Base-by-base conservation (phyloP, 805 yeast genomes). In the Lachancea lanzarotensis region DNA sequence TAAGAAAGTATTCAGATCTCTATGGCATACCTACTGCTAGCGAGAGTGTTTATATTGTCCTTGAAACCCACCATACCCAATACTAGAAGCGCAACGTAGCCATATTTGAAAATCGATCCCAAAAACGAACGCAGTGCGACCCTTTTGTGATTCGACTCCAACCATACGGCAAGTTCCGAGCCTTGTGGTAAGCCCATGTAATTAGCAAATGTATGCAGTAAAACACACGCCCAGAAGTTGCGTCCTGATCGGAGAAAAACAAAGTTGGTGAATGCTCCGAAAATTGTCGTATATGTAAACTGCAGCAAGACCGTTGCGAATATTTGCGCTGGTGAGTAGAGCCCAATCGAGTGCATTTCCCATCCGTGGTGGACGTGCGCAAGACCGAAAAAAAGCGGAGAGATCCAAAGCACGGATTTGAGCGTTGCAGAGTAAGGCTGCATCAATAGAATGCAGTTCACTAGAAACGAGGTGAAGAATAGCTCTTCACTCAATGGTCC, bases 321-420 rank as follows among this genome's bases (percentile, higher is more conserved):
- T 13, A 65, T 54, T 4, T 53, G 48, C 3, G 44, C 18, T 4
- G 49, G 7, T 2, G 52, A 40, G 13, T 52, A 39, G 4, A 46
- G 40, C 1, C 63, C 62, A 13, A 40, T 30, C 5, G 49, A 45
- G 18, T 48, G 50, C 35, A 51, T 34, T 40, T 61, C 66, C 42
- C 55, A 62, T 0, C 60, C 67, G 44, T 65, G 69, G 40, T 65
- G 69, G 8, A 54, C 40, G 44, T 65, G 69, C 0, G 69, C 68
- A 3, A 63, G 36, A 4, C 68, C 68, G 40, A 65, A 65, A 45
- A 56, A 62, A 12, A 61, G 34, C 0, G 65, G 63, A 2, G 59
- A 51, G 37, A 50, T 45, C 55, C 56, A 51, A 6, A 55, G 27
- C 26, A 59, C 45, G 17, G 46, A 37, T 3, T 36, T 45, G 18